Evolutionary conservation across 768 basidiomycete genomes (phyloP), one percentile per base, ranked within the genome.

Genomic region (Suillus fuscotomentosus): DNA sequence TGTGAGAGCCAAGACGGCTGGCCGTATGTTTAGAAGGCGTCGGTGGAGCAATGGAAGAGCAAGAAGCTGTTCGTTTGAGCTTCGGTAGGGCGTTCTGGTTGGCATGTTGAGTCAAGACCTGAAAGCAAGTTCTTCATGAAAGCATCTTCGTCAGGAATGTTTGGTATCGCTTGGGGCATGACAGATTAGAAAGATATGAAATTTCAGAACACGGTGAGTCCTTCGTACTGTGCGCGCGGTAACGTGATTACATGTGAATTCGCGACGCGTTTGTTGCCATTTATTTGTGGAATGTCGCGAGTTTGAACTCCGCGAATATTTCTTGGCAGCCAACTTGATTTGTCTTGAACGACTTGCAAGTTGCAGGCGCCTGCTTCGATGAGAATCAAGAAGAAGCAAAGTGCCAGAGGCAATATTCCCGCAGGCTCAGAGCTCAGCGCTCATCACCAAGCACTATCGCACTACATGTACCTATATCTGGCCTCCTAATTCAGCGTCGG

Each of bases 41-140:
- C 17, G 8, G 68, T 7, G 53, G 43, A 20, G 38, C 2, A 9
- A 62, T 60, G 20, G 62, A 42, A 55, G 45, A 60, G 41, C 27
- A 36, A 6, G 66, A 66, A 48, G 31, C 17, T 45, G 54, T 57
- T 43, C 38, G 60, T 63, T 60, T 65, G 31, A 57, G 72, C 60
- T 67, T 78, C 70, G 63, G 67, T 60, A n/a, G 62, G 81, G 71
- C 53, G 77, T 70, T 39, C 48, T 24, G 75, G 22, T 43, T 67
- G 50, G 77, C 72, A 31, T 83, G 79, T 43, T 78, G 75, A 13
- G 66, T 84, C 82, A 60, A 92, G 73, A 36, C 81, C 84, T 0
- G 79, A 71, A 53, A 90, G 73, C 2, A 91, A 70, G 34, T 70
- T 75, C 15, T 79, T 76, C 80, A 93, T 83, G 70, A 92, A 87